These are phyloP conservation scores for Magnaporthiopsis incrustans DNA, from an alignment of 2,329 filamentous ascomycete species.

Conservation along the genomic window DNA sequence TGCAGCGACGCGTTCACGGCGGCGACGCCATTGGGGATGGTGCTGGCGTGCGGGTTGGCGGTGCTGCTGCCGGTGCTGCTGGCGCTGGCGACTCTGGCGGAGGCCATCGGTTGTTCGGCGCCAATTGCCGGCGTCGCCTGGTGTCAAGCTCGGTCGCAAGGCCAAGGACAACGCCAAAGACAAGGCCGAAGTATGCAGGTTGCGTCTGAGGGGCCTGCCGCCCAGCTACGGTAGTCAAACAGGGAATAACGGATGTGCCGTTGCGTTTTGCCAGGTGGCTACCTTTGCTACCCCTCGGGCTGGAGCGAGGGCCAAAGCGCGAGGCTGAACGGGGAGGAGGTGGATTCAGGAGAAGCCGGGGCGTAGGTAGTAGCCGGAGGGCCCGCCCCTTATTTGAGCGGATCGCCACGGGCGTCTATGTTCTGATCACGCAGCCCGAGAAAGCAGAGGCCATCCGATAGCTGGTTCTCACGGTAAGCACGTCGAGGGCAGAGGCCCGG, in stretches of 20 bases:
- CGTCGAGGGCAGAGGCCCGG: background rate
- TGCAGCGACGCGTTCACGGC: slow-evolving; percentile 16
- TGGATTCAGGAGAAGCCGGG: background rate
- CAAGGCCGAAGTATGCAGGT: background rate
- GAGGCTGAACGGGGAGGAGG: background rate
- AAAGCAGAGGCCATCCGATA: no score
- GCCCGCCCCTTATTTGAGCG: no score
- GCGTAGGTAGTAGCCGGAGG: no score
- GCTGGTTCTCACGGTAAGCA: background rate
- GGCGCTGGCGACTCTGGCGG: background rate
- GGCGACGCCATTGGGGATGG: slow-evolving; percentile 11
- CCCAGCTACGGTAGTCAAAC: background rate
- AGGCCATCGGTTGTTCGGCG: background rate
- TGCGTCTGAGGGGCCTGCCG: background rate
- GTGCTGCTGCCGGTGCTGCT: slow-evolving; percentile 21
- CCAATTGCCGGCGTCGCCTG: background rate
- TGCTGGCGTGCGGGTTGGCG: slow-evolving; percentile 20
- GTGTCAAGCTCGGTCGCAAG: background rate
- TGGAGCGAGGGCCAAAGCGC: background rate
- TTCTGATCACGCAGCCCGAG: no score
- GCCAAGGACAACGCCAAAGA: background rate
- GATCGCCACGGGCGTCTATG: no score
- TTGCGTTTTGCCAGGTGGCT: background rate
- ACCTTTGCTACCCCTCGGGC: background rate
- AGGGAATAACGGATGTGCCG: background rate